phyloP scores from a whole-genome alignment of 257 asterid species.

The Solanum appendiculatum region DNA sequence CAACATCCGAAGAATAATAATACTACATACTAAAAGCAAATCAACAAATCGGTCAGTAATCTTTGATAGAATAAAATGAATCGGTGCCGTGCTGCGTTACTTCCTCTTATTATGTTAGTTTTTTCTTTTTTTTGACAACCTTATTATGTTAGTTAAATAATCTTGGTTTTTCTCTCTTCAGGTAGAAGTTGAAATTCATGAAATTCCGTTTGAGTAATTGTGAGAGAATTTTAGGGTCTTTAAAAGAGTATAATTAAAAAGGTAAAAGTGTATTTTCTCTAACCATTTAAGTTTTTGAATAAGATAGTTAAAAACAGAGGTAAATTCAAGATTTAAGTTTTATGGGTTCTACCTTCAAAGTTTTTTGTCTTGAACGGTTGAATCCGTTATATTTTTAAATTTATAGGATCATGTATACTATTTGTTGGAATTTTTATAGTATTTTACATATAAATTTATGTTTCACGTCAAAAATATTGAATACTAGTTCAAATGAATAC shows the following conservation, averaged over 20 bases:
- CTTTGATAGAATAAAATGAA: neutral
- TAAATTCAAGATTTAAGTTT: neutral
- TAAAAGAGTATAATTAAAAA: too few relatives aligned
- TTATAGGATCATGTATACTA: neutral
- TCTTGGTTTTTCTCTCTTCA: neutral
- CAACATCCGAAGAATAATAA: neutral
- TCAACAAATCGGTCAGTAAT: neutral
- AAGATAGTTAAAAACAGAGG: neutral
- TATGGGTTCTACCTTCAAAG: neutral
- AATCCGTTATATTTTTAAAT: neutral
- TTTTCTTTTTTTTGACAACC: too few relatives aligned
- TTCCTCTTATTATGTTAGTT: neutral
- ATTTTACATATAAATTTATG: neutral
- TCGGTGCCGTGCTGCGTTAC: neutral
- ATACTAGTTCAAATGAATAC: neutral
- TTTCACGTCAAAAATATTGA: accelerated
- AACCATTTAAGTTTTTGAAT: neutral
- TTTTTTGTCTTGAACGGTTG: neutral
- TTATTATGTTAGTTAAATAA: neutral
- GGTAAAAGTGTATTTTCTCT: neutral
- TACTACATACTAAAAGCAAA: neutral
- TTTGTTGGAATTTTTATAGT: neutral
- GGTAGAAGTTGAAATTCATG: neutral
- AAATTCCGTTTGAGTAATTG: neutral
- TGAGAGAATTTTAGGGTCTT: neutral